Conservation (phyloP, 306 rosid genomes). For the Dicorynia guianensis region DNA sequence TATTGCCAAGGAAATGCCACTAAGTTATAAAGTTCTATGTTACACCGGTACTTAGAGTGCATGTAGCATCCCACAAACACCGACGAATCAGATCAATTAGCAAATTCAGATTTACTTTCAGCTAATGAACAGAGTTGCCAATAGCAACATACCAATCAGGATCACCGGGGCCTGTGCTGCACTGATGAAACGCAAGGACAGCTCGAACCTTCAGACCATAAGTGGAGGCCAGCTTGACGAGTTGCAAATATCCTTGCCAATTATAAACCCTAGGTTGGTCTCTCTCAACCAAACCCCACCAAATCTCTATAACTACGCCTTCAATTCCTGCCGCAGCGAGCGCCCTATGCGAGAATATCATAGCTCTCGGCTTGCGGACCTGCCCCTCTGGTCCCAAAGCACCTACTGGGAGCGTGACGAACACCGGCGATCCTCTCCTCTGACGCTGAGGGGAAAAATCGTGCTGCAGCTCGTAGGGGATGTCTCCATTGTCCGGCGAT, state of each 20-base stretch:
- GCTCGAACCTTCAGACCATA: slow-evolving; percentile 80
- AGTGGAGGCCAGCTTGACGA: slow-evolving; percentile 63
- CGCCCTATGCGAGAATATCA: slow-evolving; percentile 64
- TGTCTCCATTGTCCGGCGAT: slow-evolving; percentile 68
- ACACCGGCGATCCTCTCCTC: slow-evolving; percentile 68
- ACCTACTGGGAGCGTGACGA: slow-evolving; percentile 69
- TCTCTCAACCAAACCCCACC: slow-evolving; percentile 96
- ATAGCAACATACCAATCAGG: slow-evolving; percentile 60
- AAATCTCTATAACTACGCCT: slow-evolving; percentile 86
- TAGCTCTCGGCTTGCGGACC: slow-evolving; percentile 52
- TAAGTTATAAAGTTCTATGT: too few relatives aligned
- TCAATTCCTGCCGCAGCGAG: slow-evolving; percentile 78
- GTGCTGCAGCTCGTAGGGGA: slow-evolving; percentile 72
- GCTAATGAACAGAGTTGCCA: not conserved
- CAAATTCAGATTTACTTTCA: not conserved
- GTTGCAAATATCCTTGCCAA: slow-evolving; percentile 79
- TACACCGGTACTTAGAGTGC: too few relatives aligned
- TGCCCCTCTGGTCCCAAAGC: slow-evolving; percentile 50
- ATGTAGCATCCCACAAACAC: not conserved
- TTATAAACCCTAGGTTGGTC: slow-evolving; percentile 69
- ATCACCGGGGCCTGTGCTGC: slow-evolving; percentile 62
- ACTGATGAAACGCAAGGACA: slow-evolving; percentile 78
- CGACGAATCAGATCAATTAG: not conserved
- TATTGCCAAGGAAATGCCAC: too few relatives aligned
- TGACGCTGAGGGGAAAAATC: slow-evolving; percentile 60